Evolutionary conservation across 2,329 filamentous ascomycete species (phyloP).

Genomic region (Chaetomiaceae sp.): DNA sequence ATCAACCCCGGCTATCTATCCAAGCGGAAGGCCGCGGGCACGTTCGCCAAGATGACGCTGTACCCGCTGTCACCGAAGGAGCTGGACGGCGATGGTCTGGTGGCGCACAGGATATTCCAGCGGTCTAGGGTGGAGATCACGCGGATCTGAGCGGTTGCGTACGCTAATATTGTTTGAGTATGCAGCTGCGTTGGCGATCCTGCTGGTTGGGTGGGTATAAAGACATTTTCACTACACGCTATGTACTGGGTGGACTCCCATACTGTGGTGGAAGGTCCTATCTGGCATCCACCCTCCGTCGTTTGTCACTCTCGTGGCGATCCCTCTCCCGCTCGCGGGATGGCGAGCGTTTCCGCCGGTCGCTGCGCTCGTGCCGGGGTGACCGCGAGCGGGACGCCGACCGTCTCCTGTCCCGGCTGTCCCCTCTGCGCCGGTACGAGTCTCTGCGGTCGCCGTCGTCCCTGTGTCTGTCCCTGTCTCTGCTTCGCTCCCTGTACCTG

Average conservation of each 20-base stretch:
- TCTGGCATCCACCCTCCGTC: slow-evolving; percentile 47
- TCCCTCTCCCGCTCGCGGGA: slow-evolving; percentile 48
- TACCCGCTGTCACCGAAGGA: slow-evolving; percentile 60
- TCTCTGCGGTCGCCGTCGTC: slow-evolving; percentile 19
- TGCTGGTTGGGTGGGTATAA: no score
- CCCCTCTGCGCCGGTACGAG: slow-evolving; percentile 23
- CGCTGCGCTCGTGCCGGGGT: slow-evolving; percentile 40
- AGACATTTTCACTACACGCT: no score
- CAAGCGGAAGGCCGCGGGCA: slow-evolving; percentile 77
- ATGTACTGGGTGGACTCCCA: background rate
- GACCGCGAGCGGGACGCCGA: slow-evolving; percentile 49
- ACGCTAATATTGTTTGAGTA: no score
- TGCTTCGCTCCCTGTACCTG: slow-evolving; percentile 29
- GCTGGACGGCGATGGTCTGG: slow-evolving; percentile 46
- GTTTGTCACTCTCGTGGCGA: slow-evolving; percentile 53
- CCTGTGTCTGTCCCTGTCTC: slow-evolving; percentile 28
- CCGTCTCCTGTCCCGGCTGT: slow-evolving; percentile 30
- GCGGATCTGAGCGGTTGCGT: slow-evolving; percentile 50
- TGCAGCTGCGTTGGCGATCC: no score
- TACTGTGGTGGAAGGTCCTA: slow-evolving; percentile 1
- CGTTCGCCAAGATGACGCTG: slow-evolving; percentile 74
- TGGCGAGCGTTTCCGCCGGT: slow-evolving; percentile 52
- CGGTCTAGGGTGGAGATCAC: slow-evolving; percentile 82
- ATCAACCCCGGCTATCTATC: slow-evolving; percentile 87
- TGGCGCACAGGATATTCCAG: slow-evolving; percentile 73